These are phyloP conservation scores for Psilocybe tampanensis DNA, from an alignment of 768 basidiomycete species.

Conservation along the genomic window DNA sequence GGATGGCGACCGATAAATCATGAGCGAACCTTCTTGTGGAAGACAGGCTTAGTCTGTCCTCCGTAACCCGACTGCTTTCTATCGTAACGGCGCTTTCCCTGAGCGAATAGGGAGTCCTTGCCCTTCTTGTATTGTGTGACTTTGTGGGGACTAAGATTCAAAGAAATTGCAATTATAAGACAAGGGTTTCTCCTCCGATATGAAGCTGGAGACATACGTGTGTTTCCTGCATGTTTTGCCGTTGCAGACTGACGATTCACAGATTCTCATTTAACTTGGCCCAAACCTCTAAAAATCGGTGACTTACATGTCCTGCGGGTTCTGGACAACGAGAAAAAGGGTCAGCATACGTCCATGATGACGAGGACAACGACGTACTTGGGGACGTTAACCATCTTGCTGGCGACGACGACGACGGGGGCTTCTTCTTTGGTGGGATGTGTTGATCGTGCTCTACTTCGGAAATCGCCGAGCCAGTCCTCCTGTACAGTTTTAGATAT, in stretches of 20 bases:
- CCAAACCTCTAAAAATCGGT: constrained; percentile 9
- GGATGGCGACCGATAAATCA: neutral
- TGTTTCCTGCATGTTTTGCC: constrained; percentile 97
- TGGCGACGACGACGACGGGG: constrained; percentile 43
- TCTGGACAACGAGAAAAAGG: constrained; percentile 35
- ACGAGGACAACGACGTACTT: constrained; percentile 60
- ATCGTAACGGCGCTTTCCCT: constrained; percentile 99
- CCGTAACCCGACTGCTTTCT: constrained; percentile 98
- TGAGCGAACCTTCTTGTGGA: constrained; percentile 95
- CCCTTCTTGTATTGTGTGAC: constrained; percentile 99
- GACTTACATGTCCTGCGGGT: constrained; percentile 96
- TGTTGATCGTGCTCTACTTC: constrained; percentile 32
- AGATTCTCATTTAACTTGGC: constrained; percentile 2
- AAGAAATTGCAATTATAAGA: constrained; percentile 6
- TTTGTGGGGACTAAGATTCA: constrained; percentile 81
- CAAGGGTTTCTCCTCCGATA: constrained; percentile 9
- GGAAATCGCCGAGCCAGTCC: constrained; percentile 35
- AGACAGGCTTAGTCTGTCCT: constrained; percentile 99
- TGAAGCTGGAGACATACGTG: constrained; percentile 63
- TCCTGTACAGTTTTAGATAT: constrained; percentile 39
- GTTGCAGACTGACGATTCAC: constrained; percentile 73
- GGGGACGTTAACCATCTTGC: constrained; percentile 92
- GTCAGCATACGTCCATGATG: constrained; percentile 8
- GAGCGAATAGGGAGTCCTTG: constrained; percentile 96
- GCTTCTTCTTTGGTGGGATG: constrained; percentile 27